Evolutionary conservation across 257 asterid species (phyloP).

Genomic region (Solanum rostratum): DNA sequence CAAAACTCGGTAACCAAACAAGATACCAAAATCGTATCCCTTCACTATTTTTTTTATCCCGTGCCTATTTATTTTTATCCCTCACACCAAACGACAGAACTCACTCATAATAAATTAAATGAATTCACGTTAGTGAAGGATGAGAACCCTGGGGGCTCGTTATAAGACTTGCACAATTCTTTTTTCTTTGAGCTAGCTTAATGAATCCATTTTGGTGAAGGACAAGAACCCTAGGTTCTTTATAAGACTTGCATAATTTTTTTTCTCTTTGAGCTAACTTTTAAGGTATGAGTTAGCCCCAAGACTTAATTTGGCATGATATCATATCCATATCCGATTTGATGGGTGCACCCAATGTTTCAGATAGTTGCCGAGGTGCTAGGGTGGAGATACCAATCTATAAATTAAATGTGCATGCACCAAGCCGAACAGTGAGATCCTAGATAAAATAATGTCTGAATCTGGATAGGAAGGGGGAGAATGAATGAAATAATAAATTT

Average conservation of each 20-base stretch:
- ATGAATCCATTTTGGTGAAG: not conserved
- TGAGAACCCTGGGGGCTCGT: too few relatives aligned
- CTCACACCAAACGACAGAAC: too few relatives aligned
- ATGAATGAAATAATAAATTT: not conserved
- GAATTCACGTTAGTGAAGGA: too few relatives aligned
- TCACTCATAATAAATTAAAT: too few relatives aligned
- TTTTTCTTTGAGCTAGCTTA: too few relatives aligned
- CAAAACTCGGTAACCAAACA: too few relatives aligned
- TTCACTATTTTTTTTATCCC: too few relatives aligned
- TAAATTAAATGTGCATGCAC: not conserved
- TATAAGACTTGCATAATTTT: not conserved
- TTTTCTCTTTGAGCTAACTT: not conserved
- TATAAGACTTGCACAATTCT: too few relatives aligned
- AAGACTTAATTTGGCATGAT: not conserved
- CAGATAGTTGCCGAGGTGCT: rapidly evolving
- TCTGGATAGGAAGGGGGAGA: not conserved
- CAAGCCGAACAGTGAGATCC: too few relatives aligned
- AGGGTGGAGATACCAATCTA: not conserved
- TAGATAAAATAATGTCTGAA: not conserved
- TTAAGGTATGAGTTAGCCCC: rapidly evolving
- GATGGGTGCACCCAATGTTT: not conserved
- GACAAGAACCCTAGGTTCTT: not conserved
- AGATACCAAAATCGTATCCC: too few relatives aligned
- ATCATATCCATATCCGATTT: not conserved
- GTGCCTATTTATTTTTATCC: too few relatives aligned